A percentile compares a stretch with the other conserved stretches of the same genome.
Evolutionary conservation across 140 eudicot genomes (phyloP).

Genomic region (Flaveria floridana): DNA sequence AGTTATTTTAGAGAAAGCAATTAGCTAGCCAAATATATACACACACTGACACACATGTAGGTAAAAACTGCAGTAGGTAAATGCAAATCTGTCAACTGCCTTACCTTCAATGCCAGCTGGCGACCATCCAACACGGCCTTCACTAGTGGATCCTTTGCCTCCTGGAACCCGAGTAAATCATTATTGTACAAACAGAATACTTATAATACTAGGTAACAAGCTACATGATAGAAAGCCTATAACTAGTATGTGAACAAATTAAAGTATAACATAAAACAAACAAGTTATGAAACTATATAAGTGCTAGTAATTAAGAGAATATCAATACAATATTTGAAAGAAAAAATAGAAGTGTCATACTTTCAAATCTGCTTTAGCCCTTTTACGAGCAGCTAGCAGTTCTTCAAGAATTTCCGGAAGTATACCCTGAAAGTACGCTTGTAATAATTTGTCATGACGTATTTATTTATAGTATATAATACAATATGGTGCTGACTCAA

Average conservation of each 20-base stretch:
- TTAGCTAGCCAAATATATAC: slow-evolving; percentile 1
- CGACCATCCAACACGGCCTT: slow-evolving; percentile 99
- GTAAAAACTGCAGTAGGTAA: slow-evolving; percentile 15
- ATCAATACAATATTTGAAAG: slow-evolving; percentile 1
- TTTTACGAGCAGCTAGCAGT: slow-evolving; percentile 89
- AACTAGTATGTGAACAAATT: slow-evolving; percentile 10
- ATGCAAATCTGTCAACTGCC: background rate
- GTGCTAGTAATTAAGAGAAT: background rate
- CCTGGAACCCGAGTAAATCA: slow-evolving; percentile 46
- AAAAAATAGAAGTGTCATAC: slow-evolving; percentile 34
- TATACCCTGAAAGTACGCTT: slow-evolving; percentile 70
- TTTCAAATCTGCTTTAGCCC: slow-evolving; percentile 97
- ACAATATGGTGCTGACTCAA: slow-evolving; percentile 8
- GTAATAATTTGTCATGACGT: slow-evolving; percentile 16
- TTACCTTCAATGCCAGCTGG: slow-evolving; percentile 92
- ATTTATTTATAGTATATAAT: background rate
- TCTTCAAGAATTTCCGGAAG: slow-evolving; percentile 99
- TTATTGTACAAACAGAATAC: slow-evolving; percentile 20
- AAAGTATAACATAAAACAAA: slow-evolving; percentile 5
- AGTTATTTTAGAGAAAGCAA: slow-evolving; percentile 8
- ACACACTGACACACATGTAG: background rate
- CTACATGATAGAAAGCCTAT: background rate
- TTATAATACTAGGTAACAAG: background rate
- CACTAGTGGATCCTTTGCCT: slow-evolving; percentile 95
- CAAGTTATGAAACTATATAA: background rate